A percentile compares a stretch with the other conserved stretches of the same genome.
Conservation (phyloP, 345 rosid genomes). For the Gossypium sturtianum region DNA sequence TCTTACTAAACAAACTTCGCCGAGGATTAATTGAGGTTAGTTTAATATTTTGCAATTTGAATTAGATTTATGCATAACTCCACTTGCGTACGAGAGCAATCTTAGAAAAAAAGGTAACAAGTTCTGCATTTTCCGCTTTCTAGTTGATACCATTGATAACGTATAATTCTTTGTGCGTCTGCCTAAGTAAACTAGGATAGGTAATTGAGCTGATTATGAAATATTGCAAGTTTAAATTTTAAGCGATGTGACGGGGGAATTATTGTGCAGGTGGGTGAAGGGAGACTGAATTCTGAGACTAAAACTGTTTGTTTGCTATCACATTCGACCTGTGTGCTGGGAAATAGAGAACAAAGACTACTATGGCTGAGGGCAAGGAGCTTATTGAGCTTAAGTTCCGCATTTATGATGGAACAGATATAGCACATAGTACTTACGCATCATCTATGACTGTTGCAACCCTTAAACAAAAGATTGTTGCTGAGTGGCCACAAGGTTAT, state of each 20-base stretch:
- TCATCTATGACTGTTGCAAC: slow-evolving; percentile 30
- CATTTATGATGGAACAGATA: slow-evolving; percentile 39
- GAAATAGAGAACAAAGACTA: slow-evolving; percentile 13
- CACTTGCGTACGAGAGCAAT: background rate
- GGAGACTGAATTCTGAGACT: slow-evolving; percentile 16
- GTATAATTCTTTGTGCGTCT: background rate
- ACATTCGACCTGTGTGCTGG: slow-evolving; percentile 19
- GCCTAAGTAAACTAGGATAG: background rate
- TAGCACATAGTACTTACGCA: slow-evolving; percentile 28
- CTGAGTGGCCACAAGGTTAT: slow-evolving; percentile 46
- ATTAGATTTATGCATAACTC: background rate
- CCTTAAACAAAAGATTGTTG: slow-evolving; percentile 35
- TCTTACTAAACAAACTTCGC: slow-evolving; percentile 7
- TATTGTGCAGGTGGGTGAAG: slow-evolving; percentile 24
- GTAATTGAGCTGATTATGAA: background rate
- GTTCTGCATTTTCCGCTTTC: background rate
- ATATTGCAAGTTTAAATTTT: background rate
- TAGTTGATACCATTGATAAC: background rate
- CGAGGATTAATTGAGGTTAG: slow-evolving; percentile 25
- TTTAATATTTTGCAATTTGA: background rate
- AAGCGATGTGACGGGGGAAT: background rate
- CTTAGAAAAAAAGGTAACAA: background rate
- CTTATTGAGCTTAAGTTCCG: slow-evolving; percentile 37
- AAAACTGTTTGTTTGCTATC: slow-evolving; percentile 11
- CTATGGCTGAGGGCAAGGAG: slow-evolving; percentile 29